Percentiles rank a stretch among this genome's conserved stretches.
Evolutionary conservation across 78 protist genomes (phyloP).

Genomic region (Dictyostelium citrinum): DNA sequence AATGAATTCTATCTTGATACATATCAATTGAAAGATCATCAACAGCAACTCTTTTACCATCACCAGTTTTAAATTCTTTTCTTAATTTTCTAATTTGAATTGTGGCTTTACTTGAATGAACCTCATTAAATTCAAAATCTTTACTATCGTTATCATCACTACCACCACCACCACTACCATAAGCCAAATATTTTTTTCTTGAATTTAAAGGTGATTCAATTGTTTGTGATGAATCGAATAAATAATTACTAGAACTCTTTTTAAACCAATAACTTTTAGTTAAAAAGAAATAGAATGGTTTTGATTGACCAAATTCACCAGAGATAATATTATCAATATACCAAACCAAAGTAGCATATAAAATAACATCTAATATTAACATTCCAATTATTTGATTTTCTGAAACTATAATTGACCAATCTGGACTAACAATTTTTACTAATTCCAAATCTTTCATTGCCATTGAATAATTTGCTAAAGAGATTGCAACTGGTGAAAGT

Average conservation of each 20-base stretch:
- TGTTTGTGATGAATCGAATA: background rate
- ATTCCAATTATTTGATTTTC: conserved; percentile 8
- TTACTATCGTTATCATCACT: background rate
- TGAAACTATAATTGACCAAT: background rate
- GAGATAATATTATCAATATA: conserved; percentile 27
- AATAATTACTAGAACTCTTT: background rate
- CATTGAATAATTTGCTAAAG: background rate
- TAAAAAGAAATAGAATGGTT: conserved; percentile 8
- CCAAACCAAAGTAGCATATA: background rate
- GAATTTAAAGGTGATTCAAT: background rate
- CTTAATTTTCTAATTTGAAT: conserved; percentile 22
- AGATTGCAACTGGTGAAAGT: conserved; percentile 15
- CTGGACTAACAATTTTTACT: background rate
- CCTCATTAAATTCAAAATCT: background rate
- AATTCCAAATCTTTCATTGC: background rate
- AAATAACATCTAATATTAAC: conserved; percentile 9
- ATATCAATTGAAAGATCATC: conserved; percentile 16
- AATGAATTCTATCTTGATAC: background rate
- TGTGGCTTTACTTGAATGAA: background rate
- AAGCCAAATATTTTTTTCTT: background rate
- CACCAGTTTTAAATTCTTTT: conserved; percentile 60
- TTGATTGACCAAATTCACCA: conserved; percentile 35
- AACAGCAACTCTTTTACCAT: conserved; percentile 56
- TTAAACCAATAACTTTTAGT: conserved; percentile 1
- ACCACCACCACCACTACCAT: too few relatives aligned